Evolutionary conservation across 208 protist genomes (phyloP), one percentile per base, ranked within the genome.

Genomic region (Trypanosoma platydactyli): DNA sequence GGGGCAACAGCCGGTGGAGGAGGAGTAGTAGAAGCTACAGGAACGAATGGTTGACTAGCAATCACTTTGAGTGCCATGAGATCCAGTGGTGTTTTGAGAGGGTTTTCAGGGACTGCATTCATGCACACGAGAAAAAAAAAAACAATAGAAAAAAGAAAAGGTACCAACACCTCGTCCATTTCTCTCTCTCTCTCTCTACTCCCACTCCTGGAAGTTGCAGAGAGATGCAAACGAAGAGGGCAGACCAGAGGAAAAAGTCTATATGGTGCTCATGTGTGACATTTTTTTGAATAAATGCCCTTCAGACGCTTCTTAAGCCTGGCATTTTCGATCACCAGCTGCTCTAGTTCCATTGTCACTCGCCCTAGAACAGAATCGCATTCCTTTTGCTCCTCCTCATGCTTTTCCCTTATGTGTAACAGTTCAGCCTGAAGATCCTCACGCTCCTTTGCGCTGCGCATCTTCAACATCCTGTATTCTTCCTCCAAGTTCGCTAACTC

Each of bases 251-350:
- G 41, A 50, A 30, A 49, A 1, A 25, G 22, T 22, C 25, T 42
- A 55, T 52, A 55, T 18, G 7, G 20, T 27, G 46, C 16, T 49
- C 9, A 5, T 58, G 46, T 24, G 16, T 5, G n/a, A 40, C 22
- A n/a, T 29, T 54, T 61, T 58, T 44, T 63, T 60, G n/a, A 27
- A 24, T 62, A n/a, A 22, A 30, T 57, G 6, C 50, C 22, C 29
- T 33, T 60, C 16, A 68, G 29, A 24, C 72, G 71, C 24, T 77
- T 66, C 59, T 84, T 87, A 22, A 93, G 61, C 20, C 77, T 73
- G 18, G 76, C 80, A 60, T 93, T 93, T 62, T 90, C 84, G 0
- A 53, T 55, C 12, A 93, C 84, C 6, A 90, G 58, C 52, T 80
- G 65, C 61, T 93, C 87, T 25, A 93, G 55, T 48, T 93, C 87